phyloP scores from a whole-genome alignment of 768 basidiomycete species.

The Russula ochroleuca region DNA sequence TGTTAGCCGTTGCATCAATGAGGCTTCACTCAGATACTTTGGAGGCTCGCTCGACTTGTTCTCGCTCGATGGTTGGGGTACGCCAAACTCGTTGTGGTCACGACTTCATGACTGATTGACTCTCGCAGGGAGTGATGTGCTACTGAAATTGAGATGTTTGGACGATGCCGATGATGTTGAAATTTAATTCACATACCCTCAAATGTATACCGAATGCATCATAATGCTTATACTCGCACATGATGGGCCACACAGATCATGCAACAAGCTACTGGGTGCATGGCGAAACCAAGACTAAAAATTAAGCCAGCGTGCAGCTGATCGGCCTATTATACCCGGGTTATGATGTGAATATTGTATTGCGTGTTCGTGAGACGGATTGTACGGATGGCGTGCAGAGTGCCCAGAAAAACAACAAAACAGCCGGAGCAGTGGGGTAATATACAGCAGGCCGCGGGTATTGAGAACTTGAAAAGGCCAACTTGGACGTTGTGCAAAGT shows the following conservation, averaged over 20 bases:
- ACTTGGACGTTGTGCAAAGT: conserved; percentile 18
- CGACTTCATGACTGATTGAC: conserved; percentile 11
- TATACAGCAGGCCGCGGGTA: conserved; percentile 43
- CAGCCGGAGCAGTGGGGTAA: conserved; percentile 37
- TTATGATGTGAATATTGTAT: conserved; percentile 29
- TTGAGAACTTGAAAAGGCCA: conserved; percentile 28
- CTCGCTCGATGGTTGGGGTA: conserved; percentile 81
- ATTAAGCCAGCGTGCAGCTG: background rate
- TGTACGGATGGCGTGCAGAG: conserved; percentile 34
- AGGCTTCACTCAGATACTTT: conserved; percentile 56
- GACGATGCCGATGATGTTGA: conserved; percentile 51
- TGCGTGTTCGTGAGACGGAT: conserved; percentile 37
- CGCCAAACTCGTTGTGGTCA: conserved; percentile 27
- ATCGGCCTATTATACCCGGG: conserved; percentile 6
- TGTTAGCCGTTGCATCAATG: conserved; percentile 3
- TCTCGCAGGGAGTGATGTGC: conserved; percentile 46
- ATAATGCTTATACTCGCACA: background rate
- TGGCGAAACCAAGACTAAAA: background rate
- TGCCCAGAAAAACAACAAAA: conserved; percentile 38
- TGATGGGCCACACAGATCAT: background rate
- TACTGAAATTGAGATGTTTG: conserved; percentile 51
- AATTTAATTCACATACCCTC: conserved; percentile 34
- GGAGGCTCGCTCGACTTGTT: conserved; percentile 81
- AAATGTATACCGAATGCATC: background rate
- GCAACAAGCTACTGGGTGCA: background rate